Conservation (phyloP, 2,329 filamentous ascomycete species). For the Colletotrichum filicis region DNA sequence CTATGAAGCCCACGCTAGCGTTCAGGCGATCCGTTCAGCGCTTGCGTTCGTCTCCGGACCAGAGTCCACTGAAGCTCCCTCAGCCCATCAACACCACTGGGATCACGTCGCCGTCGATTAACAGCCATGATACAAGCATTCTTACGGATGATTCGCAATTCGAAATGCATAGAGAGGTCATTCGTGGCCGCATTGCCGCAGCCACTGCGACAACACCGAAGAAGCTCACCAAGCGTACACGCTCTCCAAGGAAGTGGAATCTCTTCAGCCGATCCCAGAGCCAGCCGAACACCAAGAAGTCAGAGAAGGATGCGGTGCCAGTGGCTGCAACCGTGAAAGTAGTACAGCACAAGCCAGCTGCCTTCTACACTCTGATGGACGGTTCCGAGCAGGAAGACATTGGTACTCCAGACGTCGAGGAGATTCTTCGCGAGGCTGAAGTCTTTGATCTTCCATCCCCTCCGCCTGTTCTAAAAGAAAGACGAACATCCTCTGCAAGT, state of each 20-base stretch:
- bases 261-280: conserved; percentile 68
- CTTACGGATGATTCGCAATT: conserved; percentile 66
- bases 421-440: conserved; percentile 62
- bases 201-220: conserved; percentile 50
- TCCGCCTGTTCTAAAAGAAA: conserved; percentile 19
- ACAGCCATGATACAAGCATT: conserved; percentile 67
- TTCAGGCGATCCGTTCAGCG: conserved; percentile 66
- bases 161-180: conserved; percentile 51
- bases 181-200: conserved; percentile 44
- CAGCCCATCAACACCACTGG: conserved; percentile 62
- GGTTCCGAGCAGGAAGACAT: conserved; percentile 65
- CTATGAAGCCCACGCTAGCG: conserved; percentile 63
- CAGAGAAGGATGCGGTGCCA: conserved; percentile 47
- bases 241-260: conserved; percentile 72
- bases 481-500: conserved; percentile 27
- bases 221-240: conserved; percentile 66
- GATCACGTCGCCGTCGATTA: conserved; percentile 59
- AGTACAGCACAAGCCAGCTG: conserved; percentile 61
- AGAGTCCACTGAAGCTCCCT: conserved; percentile 58
- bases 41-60: conserved; percentile 56
- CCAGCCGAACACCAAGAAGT: conserved; percentile 48
- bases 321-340: conserved; percentile 61
- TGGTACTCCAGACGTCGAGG: conserved; percentile 50
- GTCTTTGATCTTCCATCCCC: conserved; percentile 42
- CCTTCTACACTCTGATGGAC: conserved; percentile 73